Percentiles rank a stretch among this genome's conserved stretches.
These are phyloP conservation scores for Bretschneidera sinensis DNA, from an alignment of 345 rosid genomes.

Conservation along the genomic window DNA sequence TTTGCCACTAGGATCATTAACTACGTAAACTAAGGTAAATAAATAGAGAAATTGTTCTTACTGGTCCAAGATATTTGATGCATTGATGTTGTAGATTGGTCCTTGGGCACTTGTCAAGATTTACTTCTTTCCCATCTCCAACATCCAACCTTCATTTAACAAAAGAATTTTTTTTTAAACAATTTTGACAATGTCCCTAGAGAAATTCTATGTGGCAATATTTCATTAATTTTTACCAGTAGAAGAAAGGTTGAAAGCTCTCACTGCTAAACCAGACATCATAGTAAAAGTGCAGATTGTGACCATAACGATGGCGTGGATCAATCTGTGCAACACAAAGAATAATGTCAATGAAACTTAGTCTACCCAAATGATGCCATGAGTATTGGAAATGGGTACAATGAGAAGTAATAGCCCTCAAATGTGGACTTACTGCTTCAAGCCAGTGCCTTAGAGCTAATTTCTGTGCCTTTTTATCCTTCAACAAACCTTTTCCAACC, in stretches of 20 bases:
- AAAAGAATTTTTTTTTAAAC: too few species aligned
- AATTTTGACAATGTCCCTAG: too few species aligned
- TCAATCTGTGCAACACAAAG: too few species aligned
- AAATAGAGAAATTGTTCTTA: neutral
- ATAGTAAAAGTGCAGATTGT: neutral
- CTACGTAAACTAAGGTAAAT: too few species aligned
- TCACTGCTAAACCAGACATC: neutral
- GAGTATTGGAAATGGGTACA: neutral
- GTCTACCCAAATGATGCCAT: neutral
- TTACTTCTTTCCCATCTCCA: constrained; percentile 6
- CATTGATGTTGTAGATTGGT: neutral
- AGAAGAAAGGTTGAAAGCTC: neutral
- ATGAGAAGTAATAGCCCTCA: too few species aligned
- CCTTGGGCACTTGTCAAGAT: constrained; percentile 5
- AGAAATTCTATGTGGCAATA: too few species aligned
- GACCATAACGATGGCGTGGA: neutral
- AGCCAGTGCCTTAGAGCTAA: constrained; percentile 50
- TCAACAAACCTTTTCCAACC: constrained; percentile 50
- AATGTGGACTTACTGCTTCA: constrained; percentile 41
- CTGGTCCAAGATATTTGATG: neutral
- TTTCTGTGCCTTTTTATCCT: constrained; percentile 43
- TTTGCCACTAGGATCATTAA: too few species aligned
- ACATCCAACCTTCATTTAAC: constrained; percentile 2
- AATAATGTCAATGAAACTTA: too few species aligned
- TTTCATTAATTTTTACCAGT: neutral